phyloP scores from a whole-genome alignment of 768 basidiomycete genomes.

The Tricholoma bakamatsutake region DNA sequence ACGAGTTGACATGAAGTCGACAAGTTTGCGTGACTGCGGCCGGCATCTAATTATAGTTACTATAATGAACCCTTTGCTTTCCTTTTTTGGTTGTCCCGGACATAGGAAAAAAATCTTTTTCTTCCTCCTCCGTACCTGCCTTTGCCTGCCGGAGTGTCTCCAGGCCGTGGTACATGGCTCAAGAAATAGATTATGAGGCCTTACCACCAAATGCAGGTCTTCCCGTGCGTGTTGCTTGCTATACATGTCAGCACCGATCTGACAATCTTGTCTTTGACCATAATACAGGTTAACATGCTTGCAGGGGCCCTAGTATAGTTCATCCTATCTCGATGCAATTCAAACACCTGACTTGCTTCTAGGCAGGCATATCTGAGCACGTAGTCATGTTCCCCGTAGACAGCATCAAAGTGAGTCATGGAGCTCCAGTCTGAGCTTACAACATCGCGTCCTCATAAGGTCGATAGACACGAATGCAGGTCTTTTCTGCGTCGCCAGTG shows the following conservation, averaged over 20 bases:
- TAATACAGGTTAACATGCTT: conserved; percentile 83
- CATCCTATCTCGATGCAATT: conserved; percentile 4
- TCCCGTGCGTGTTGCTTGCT: conserved; percentile 41
- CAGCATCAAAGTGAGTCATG: conserved; percentile 83
- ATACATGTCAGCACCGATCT: conserved; percentile 5
- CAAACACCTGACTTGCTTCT: conserved; percentile 7
- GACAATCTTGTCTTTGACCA: conserved; percentile 6
- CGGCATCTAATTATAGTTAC: not conserved
- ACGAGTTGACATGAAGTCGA: no score
- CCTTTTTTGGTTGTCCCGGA: not conserved
- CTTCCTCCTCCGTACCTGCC: not conserved
- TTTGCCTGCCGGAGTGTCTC: conserved; percentile 3
- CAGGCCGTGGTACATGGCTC: conserved; percentile 24
- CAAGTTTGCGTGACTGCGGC: no score
- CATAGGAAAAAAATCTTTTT: not conserved
- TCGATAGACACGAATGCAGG: conserved; percentile 95
- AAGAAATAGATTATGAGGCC: conserved; percentile 45
- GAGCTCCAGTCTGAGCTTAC: not conserved
- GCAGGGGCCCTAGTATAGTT: conserved; percentile 88
- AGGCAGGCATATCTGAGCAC: conserved; percentile 99
- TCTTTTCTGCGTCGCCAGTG: conserved; percentile 79
- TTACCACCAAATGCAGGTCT: conserved; percentile 73
- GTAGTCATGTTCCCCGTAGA: conserved; percentile 98
- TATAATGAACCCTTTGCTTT: not conserved
- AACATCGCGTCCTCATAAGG: conserved; percentile 3